A percentile compares a stretch with the other conserved stretches of the same genome.
These are phyloP conservation scores for Glycine latifolia DNA, from an alignment of 306 rosid genomes.

Conservation along the genomic window DNA sequence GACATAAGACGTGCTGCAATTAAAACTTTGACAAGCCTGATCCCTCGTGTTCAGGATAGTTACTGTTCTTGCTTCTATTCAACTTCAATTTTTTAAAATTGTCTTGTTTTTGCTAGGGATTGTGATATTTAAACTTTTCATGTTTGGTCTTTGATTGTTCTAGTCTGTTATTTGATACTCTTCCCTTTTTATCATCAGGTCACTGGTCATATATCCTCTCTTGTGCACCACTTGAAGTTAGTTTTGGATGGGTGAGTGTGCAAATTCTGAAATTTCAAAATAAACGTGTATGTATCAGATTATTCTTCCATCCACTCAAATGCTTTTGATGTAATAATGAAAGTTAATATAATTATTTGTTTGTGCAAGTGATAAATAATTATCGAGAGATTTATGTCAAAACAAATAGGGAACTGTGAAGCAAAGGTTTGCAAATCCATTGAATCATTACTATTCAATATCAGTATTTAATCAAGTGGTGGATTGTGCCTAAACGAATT, in stretches of 20 bases:
- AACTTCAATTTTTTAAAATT: background rate
- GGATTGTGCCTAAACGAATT: constrained; percentile 21
- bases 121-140: background rate
- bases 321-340: background rate
- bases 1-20: constrained; percentile 89
- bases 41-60: constrained; percentile 93
- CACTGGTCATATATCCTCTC: constrained; percentile 95
- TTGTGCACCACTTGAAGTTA: constrained; percentile 97
- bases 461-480: background rate
- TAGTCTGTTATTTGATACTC: constrained; percentile 23
- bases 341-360: constrained; percentile 32
- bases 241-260: constrained; percentile 92
- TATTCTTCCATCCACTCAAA: background rate
- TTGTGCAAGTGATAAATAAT: constrained; percentile 31
- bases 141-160: constrained; percentile 41
- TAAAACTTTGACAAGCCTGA: constrained; percentile 87
- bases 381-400: constrained; percentile 24
- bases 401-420: constrained; percentile 14
- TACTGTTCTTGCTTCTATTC: constrained; percentile 37
- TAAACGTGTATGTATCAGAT: background rate
- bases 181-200: constrained; percentile 65
- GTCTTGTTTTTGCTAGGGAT: constrained; percentile 3
- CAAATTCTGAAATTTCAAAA: constrained; percentile 20
- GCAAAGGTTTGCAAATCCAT: constrained; percentile 20
- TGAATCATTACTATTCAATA: constrained; percentile 21